Base-by-base conservation (phyloP, 2,329 filamentous ascomycete species). In the Xylariaceae sp. region DNA sequence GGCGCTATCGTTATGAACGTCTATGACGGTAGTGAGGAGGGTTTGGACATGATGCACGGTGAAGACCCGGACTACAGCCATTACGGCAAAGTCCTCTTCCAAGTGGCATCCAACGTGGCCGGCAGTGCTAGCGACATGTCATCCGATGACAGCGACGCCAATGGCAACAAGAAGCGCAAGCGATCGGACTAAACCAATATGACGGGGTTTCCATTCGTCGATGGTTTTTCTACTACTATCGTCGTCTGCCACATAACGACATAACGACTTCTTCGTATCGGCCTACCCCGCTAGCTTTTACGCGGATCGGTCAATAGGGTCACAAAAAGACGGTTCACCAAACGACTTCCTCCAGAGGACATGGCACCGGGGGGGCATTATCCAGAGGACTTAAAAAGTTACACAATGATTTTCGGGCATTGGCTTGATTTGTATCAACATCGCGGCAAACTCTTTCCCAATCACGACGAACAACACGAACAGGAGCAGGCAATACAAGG, bases 1-100 rank as follows among this genome's bases (percentile, higher is more conserved):
- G 89, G 89, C 48, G 87, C 89, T 47, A 87, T 96, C 52, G 83
- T 94, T 59, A 91, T 97, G 85, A 87, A 88, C 58, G 78, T 96
- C 37, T 75, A 94, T 37, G 87, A 91, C 51, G 78, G 85, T 41
- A 76, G 77, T 33, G 84, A 88, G 4, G 63, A 63, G 58, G 50
- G 64, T 46, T 54, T 65, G 45, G 64, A 64, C 42, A 64, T 68
- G 64, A 69, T 69, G 64, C 42, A 65, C 13, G 61, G 63, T 4
- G 62, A 73, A 31, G 71, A 73, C 13, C 77, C 81, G n/a, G 84
- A 88, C 47, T 81, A 82, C 43, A 73, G 74, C 53, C 73, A 75
- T 44, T 77, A 88, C 45, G 87, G 88, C 52, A 83, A 84, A 59
- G 85, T 88, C 32, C 79, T 95, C 48, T 94, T 89, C 71, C 85